A percentile compares a stretch with the other conserved stretches of the same genome.
Evolutionary conservation across 1,284 basidiomycete genomes (phyloP).

Genomic region (Trichosporon sp.): DNA sequence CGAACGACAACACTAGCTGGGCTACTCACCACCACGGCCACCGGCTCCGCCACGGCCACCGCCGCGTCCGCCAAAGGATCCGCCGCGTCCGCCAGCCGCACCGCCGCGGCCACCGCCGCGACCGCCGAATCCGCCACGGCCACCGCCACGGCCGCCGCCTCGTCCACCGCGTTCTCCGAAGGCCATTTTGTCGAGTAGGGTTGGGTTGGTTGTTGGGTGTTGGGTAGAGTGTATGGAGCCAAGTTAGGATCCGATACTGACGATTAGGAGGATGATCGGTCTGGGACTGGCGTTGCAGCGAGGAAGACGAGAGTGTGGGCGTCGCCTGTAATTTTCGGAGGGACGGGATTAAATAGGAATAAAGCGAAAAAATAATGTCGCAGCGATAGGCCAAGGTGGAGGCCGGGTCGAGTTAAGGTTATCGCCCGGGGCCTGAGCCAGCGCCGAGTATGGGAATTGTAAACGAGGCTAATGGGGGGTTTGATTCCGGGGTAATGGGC

Average conservation of each 20-base stretch:
- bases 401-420: not conserved
- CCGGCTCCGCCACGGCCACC: conserved; percentile 33
- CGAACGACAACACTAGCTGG: conserved; percentile 31
- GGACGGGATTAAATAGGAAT: conserved; percentile 14
- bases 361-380: conserved; percentile 4
- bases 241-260: not conserved
- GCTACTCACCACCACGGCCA: conserved; percentile 31
- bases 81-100: conserved; percentile 36
- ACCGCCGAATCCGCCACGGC: conserved; percentile 50
- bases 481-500: not conserved
- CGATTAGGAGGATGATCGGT: not conserved
- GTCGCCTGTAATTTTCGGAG: conserved; percentile 10
- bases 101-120: conserved; percentile 40
- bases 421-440: not conserved
- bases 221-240: not conserved
- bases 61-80: conserved; percentile 26
- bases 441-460: not conserved
- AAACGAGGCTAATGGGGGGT: not conserved
- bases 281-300: not conserved
- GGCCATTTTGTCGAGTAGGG: conserved; percentile 38
- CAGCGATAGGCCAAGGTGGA: not conserved
- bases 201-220: conserved; percentile 1
- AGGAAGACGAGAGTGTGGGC: not conserved
- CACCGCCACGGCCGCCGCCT: conserved; percentile 45
- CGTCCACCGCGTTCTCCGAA: conserved; percentile 53